These are phyloP conservation scores for Russula earlei DNA, from an alignment of 768 basidiomycete species.

Conservation along the genomic window DNA sequence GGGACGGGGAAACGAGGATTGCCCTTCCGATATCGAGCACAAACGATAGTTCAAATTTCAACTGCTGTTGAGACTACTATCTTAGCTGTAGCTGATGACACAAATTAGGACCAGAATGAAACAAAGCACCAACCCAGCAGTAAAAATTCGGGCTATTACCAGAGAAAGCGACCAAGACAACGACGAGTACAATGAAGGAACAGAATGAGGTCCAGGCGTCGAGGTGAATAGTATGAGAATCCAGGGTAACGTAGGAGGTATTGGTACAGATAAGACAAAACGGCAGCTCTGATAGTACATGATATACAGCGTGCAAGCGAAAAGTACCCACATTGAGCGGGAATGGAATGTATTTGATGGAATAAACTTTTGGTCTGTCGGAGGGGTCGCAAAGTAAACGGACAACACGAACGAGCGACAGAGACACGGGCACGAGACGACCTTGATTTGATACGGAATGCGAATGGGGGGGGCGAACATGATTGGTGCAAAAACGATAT, in stretches of 20 bases:
- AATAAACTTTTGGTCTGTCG: slow-evolving; percentile 13
- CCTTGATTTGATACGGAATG: slow-evolving; percentile 2
- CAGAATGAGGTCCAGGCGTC: background rate
- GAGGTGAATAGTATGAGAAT: slow-evolving; percentile 14
- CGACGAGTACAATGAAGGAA: background rate
- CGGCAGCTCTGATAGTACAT: slow-evolving; percentile 14
- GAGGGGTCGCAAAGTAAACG: slow-evolving; percentile 7
- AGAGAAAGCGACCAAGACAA: background rate
- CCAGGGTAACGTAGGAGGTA: slow-evolving; percentile 18
- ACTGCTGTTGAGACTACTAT: background rate
- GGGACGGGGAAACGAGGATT: too few species aligned
- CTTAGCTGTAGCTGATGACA: background rate
- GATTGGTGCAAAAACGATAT: slow-evolving; percentile 12
- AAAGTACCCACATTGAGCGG: background rate
- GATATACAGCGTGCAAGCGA: slow-evolving; percentile 15
- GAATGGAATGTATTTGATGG: slow-evolving; percentile 4
- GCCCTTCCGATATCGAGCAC: too few species aligned
- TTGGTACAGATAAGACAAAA: slow-evolving; percentile 16
- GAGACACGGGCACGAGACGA: slow-evolving; percentile 15
- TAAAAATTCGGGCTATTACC: slow-evolving; percentile 13
- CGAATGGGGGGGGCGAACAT: slow-evolving; percentile 2
- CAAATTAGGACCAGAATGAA: background rate
- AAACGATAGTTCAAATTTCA: background rate
- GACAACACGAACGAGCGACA: slow-evolving; percentile 10
- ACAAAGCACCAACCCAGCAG: slow-evolving; percentile 2